Base-by-base conservation (phyloP, 1,284 basidiomycete genomes). In the Salmacisia buchloeana region DNA sequence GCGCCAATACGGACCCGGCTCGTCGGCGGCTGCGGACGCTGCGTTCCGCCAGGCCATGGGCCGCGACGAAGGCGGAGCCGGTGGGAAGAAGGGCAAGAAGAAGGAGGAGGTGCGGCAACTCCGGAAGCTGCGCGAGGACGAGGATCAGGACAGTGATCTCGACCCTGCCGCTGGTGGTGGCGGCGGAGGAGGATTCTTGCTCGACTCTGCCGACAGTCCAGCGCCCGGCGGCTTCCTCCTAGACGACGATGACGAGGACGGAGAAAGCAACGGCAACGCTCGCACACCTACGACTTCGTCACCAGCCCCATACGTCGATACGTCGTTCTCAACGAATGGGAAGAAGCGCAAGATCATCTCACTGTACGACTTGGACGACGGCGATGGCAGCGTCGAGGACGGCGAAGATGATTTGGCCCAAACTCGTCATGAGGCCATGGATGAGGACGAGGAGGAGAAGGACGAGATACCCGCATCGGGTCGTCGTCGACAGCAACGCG, bases 1-100 rank as follows among this genome's bases (percentile, higher is more conserved):
- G 72, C 86, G 86, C 58, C 87, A 94, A 77, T 97, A 97, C 80
- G 69, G 71, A 15, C 49, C 49, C 7, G 49, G 49, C 29, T 54
- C 49, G 6, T 54, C 49, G 12, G 49, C 49, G 7, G 43, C 59
- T 7, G 59, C 43, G 9, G 59, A 54, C 29, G 45, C 59, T 25
- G 45, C 59, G 2, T 46, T 54, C 23, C 31, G 41, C 2, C n/a
- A 54, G 31, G 52, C 34, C 21, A 60, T 49, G 34, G 59, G 45
- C n/a, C 45, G 59, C 18, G 35, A 60, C 27, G 59, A 49, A 25
- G 41, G 33, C 27, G 49, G 33, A 49, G 49, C 25, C 29, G 34
- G 25, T 21, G 65, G 31, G n/a, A 36, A 56, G 31, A 52, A 45
- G 31, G 56, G 56, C 12, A 45, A 62, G 45, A 29, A 31, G 15